A percentile compares a stretch with the other conserved stretches of the same genome.
Evolutionary conservation across 176 grass and related monocot genomes (phyloP).

Genomic region (Thalia dealbata): DNA sequence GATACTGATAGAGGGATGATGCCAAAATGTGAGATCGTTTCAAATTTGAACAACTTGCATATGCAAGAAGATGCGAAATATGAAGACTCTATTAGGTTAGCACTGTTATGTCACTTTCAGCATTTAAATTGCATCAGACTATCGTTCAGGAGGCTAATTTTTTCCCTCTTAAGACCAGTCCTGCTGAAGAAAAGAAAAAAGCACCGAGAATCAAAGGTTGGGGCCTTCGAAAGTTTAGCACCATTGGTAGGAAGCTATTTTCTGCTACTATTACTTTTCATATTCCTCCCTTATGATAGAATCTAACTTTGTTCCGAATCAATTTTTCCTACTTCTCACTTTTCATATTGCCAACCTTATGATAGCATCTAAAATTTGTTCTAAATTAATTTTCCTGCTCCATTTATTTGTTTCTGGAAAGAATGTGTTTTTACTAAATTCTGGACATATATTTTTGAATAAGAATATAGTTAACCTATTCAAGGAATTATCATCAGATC

Average conservation of each 20-base stretch:
- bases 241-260: slow-evolving; percentile 48
- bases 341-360: slow-evolving; percentile 2
- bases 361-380: neutral
- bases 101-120: neutral
- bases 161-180: slow-evolving; percentile 8
- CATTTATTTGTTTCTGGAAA: neutral
- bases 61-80: neutral
- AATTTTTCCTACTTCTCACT: neutral
- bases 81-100: slow-evolving; percentile 23
- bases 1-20: neutral
- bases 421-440: neutral
- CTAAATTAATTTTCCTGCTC: neutral
- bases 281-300: neutral
- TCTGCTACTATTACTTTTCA: neutral
- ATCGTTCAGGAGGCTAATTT: slow-evolving; percentile 13
- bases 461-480: neutral
- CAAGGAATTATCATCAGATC: neutral
- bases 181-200: slow-evolving; percentile 53
- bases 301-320: neutral
- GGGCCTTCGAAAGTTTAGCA: slow-evolving; percentile 90
- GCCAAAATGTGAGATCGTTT: neutral
- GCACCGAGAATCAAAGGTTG: slow-evolving; percentile 52
- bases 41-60: neutral
- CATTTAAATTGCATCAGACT: neutral
- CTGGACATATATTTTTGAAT: neutral